Conservation (phyloP, 2,329 filamentous ascomycete species). For the Sporothrix pallida region DNA sequence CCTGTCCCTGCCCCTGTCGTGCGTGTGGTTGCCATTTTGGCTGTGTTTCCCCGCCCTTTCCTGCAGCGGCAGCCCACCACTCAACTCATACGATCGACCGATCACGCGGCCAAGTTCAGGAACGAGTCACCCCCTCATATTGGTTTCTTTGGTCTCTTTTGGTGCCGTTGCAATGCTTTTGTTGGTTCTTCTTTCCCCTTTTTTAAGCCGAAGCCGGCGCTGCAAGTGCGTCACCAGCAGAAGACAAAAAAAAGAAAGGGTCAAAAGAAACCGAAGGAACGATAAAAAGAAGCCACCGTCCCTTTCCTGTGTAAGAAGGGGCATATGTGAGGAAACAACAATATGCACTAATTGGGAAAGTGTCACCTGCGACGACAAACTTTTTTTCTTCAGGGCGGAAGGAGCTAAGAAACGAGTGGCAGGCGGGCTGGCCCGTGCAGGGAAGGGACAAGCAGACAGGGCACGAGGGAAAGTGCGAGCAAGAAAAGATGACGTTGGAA, state of each 20-base stretch:
- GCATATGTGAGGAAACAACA: constrained; percentile 7
- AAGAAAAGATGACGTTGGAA: background rate
- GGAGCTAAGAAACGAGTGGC: background rate
- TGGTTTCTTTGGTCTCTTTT: background rate
- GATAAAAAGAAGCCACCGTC: background rate
- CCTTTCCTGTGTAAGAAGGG: background rate
- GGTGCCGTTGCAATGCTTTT: too few species aligned
- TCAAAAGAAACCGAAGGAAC: background rate
- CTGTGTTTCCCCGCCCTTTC: constrained; percentile 22
- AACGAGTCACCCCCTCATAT: constrained; percentile 9
- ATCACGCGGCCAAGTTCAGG: constrained; percentile 22
- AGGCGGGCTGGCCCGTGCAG: constrained; percentile 23
- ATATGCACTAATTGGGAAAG: constrained; percentile 21
- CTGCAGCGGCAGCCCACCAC: constrained; percentile 15
- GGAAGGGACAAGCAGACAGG: background rate
- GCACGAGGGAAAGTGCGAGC: background rate
- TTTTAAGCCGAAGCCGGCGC: background rate
- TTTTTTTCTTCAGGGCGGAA: background rate
- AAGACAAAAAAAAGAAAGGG: constrained; percentile 10
- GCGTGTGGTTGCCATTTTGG: background rate
- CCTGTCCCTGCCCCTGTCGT: constrained; percentile 10
- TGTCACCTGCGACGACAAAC: constrained; percentile 24
- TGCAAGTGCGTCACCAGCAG: background rate
- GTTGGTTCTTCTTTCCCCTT: background rate
- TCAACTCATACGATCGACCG: constrained; percentile 18